Evolutionary conservation across 306 rosid species (phyloP).

Genomic region (Luffa aegyptiaca): DNA sequence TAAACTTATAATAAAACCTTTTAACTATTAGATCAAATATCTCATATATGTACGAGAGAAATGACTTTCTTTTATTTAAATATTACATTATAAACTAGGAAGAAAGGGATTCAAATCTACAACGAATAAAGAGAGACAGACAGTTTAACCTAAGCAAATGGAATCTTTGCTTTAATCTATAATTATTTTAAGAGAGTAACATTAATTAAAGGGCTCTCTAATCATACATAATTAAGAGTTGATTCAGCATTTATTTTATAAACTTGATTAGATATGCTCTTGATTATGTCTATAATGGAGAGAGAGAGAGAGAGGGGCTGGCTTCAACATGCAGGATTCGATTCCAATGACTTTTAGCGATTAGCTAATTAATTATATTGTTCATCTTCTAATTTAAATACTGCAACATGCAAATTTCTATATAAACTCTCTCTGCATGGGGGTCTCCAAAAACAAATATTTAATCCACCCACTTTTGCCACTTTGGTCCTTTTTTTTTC

Average conservation of each 20-base stretch:
- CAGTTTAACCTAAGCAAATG: neutral
- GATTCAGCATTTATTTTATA: neutral
- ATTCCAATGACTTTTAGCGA: slow-evolving; percentile 1
- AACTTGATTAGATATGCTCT: neutral
- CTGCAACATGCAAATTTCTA: neutral
- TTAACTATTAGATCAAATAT: too few relatives aligned
- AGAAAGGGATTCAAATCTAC: neutral
- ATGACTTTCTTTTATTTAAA: neutral
- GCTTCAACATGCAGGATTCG: slow-evolving; percentile 8
- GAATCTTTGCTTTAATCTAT: neutral
- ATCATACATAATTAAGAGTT: neutral
- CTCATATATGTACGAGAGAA: neutral
- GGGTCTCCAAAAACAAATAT: neutral
- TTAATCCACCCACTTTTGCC: neutral
- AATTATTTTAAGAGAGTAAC: neutral
- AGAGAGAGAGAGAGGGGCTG: neutral
- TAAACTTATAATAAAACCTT: too few relatives aligned
- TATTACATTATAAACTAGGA: neutral
- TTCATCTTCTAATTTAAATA: neutral
- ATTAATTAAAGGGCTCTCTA: neutral
- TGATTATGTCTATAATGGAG: neutral
- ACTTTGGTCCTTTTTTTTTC: neutral
- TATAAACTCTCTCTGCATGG: neutral
- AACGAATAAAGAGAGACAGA: neutral
- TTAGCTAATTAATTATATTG: neutral